Percentiles rank a stretch among this genome's conserved stretches.
phyloP scores from a whole-genome alignment of 352 stramenopile genomes.

The Globisporangium acanthophoron region DNA sequence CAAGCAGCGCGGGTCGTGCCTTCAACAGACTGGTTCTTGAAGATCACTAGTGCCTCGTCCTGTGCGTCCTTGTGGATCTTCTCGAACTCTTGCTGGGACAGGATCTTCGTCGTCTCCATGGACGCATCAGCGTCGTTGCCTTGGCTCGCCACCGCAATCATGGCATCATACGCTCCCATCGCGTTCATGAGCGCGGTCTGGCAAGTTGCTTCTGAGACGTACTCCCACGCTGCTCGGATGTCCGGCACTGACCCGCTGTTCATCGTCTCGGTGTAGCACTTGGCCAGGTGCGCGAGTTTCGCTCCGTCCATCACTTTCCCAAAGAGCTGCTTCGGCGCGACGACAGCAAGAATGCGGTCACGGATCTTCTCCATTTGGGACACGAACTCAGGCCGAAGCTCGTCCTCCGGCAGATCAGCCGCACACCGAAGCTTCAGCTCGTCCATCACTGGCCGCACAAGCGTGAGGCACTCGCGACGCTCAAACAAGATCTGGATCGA shows the following conservation, averaged over 20 bases:
- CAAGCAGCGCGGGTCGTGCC: constrained; percentile 43
- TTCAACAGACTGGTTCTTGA: constrained; percentile 69
- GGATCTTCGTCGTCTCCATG: constrained; percentile 25
- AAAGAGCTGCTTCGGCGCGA: constrained; percentile 58
- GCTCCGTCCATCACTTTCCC: constrained; percentile 57
- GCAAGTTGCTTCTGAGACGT: constrained; percentile 75
- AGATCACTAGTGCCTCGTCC: constrained; percentile 58
- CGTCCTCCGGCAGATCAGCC: constrained; percentile 33
- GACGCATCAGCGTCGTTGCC: constrained; percentile 8
- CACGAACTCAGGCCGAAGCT: constrained; percentile 80
- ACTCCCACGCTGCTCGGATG: constrained; percentile 81
- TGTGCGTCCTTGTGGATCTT: constrained; percentile 67
- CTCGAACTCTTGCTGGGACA: constrained; percentile 71
- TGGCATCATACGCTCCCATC: constrained; percentile 47
- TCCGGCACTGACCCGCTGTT: constrained; percentile 73
- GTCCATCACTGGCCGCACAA: constrained; percentile 70
- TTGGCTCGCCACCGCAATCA: constrained; percentile 31
- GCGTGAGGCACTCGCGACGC: constrained; percentile 66
- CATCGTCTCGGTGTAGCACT: constrained; percentile 73
- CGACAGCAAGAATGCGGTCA: constrained; percentile 37
- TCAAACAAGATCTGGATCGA: constrained; percentile 71
- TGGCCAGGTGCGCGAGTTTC: constrained; percentile 55
- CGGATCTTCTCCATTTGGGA: constrained; percentile 56
- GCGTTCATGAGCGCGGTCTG: constrained; percentile 49
- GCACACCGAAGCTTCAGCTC: constrained; percentile 58